These are phyloP conservation scores for Fusarium fracticaudum DNA, from an alignment of 2,329 filamentous ascomycete species.

Conservation along the genomic window DNA sequence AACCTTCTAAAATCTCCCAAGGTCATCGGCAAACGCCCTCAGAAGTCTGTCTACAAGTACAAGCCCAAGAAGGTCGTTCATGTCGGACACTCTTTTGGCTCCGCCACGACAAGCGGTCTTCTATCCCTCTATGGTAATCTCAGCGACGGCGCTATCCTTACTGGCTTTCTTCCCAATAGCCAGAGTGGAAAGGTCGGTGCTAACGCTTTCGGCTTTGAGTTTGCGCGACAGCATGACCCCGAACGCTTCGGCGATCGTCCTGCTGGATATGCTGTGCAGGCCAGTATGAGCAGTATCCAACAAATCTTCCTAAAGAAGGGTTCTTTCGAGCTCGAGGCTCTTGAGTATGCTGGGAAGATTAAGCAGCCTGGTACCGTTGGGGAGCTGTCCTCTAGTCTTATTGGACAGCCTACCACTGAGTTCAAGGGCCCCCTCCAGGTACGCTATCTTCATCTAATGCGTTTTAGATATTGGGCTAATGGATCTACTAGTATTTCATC, in stretches of 20 bases:
- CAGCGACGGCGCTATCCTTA: not conserved
- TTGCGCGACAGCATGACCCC: not conserved
- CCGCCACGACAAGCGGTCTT: not conserved
- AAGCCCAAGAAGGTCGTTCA: not conserved
- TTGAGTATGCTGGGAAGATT: not conserved
- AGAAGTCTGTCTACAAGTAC: not conserved
- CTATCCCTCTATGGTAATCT: not conserved
- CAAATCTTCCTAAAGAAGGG: not conserved
- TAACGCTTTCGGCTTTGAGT: not conserved
- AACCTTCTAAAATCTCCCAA: not conserved
- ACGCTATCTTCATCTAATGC: rapidly evolving
- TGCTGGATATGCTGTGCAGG: not conserved
- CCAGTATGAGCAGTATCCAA: not conserved
- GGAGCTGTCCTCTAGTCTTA: not conserved
- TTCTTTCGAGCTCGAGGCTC: not conserved
- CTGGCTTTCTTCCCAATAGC: not conserved
- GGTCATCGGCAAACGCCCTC: rapidly evolving
- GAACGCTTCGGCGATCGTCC: not conserved
- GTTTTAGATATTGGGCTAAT: rapidly evolving
- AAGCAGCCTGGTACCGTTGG: not conserved
- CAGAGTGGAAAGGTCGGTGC: not conserved
- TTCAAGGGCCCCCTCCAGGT: not conserved
- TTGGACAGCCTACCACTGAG: not conserved
- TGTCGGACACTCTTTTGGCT: not conserved
- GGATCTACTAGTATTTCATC: not conserved